These are phyloP conservation scores for Biancaea sappan DNA, from an alignment of 306 rosid genomes.

Conservation along the genomic window DNA sequence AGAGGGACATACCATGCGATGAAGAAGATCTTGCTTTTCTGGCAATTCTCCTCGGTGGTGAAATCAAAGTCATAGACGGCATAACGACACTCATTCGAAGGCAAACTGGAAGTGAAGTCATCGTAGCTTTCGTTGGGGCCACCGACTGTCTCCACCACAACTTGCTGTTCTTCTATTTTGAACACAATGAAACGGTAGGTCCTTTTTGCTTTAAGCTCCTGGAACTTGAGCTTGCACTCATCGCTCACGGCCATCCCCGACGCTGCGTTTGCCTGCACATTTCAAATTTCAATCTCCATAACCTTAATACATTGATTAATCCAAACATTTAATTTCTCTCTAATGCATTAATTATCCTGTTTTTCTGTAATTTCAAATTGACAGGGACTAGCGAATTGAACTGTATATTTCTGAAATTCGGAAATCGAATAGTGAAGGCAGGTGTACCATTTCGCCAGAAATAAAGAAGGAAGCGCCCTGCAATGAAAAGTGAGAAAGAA, in stretches of 20 bases:
- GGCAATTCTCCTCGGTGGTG: conserved; percentile 77
- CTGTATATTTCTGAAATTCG: too few relatives aligned
- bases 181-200: conserved; percentile 67
- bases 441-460: conserved; percentile 62
- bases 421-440: too few relatives aligned
- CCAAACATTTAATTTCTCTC: too few relatives aligned
- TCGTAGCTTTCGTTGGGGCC: conserved; percentile 57
- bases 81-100: conserved; percentile 78
- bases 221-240: conserved; percentile 79
- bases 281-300: not conserved
- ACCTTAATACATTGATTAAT: too few relatives aligned
- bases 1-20: conserved; percentile 94
- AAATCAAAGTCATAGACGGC: conserved; percentile 79
- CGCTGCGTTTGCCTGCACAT: conserved; percentile 70
- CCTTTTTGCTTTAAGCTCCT: conserved; percentile 72
- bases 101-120: conserved; percentile 66
- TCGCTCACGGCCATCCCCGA: conserved; percentile 89
- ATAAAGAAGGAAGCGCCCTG: conserved; percentile 46
- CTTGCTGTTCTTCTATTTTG: conserved; percentile 69
- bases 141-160: conserved; percentile 71
- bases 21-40: conserved; percentile 91
- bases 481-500: conserved; percentile 36
- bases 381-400: too few relatives aligned
- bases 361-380: too few relatives aligned
- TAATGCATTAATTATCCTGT: too few relatives aligned